phyloP scores from a whole-genome alignment of 139 green algal genomes.

The Tetratostichococcus sp. region DNA sequence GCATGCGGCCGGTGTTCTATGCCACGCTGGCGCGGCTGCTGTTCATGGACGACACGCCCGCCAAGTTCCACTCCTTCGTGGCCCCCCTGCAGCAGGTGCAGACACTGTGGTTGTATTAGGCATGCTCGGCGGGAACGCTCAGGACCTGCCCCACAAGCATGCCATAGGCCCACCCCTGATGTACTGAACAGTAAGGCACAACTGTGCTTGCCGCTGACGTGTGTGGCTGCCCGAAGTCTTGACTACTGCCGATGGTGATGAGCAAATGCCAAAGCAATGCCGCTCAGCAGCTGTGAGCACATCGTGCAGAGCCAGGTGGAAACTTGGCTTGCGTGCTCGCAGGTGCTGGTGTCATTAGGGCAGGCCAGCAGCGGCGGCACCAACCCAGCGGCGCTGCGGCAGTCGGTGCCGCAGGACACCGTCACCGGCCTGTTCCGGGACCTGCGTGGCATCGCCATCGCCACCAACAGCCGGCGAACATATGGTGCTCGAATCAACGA shows the following conservation, averaged over 20 bases:
- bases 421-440: constrained; percentile 90
- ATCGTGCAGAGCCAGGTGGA: too few species aligned
- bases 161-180: too few species aligned
- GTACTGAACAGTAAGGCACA: too few species aligned
- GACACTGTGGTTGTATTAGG: too few species aligned
- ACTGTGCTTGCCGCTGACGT: too few species aligned
- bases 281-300: too few species aligned
- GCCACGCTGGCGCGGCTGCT: constrained; percentile 85
- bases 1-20: constrained; percentile 93
- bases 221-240: too few species aligned
- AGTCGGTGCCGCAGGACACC: constrained; percentile 49
- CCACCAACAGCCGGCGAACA: constrained; percentile 76
- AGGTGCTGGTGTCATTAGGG: constrained; percentile 48
- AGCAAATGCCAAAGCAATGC: too few species aligned
- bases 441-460: constrained; percentile 84
- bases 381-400: constrained; percentile 40
- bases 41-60: constrained; percentile 92
- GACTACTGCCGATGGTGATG: too few species aligned
- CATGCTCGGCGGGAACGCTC: too few species aligned
- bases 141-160: too few species aligned
- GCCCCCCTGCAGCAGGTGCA: constrained; percentile 77
- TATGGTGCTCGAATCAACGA: constrained; percentile 46
- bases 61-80: constrained; percentile 90
- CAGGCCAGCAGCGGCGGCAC: constrained; percentile 31
- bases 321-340: too few species aligned